Evolutionary conservation across 2,329 filamentous ascomycete genomes (phyloP).

Genomic region (Colletotrichum euphorbiae): DNA sequence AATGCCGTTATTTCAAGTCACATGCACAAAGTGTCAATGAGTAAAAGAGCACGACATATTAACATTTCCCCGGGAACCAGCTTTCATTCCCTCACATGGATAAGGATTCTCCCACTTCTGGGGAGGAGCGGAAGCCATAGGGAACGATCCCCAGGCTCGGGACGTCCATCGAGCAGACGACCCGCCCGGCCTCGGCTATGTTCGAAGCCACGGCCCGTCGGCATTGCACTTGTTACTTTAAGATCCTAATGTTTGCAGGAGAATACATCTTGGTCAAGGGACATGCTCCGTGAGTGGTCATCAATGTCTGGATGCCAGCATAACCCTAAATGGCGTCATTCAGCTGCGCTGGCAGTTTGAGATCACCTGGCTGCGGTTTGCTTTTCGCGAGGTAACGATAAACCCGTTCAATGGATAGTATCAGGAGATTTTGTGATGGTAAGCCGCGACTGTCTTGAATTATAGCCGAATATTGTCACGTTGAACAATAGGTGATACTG

Average conservation of each 20-base stretch:
- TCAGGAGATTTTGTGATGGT: background rate
- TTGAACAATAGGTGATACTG: background rate
- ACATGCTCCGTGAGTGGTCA: too few relatives aligned
- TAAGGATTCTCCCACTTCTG: background rate
- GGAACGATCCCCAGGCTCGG: background rate
- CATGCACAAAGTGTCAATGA: too few relatives aligned
- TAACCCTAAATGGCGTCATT: background rate
- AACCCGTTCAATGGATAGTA: fast-evolving
- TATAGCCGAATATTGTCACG: background rate
- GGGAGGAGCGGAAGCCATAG: background rate
- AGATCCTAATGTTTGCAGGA: too few relatives aligned
- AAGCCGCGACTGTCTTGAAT: conserved; percentile 2
- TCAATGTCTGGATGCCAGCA: too few relatives aligned
- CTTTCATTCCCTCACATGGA: too few relatives aligned
- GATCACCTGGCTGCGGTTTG: background rate
- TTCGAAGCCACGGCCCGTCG: conserved; percentile 13
- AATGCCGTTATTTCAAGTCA: too few relatives aligned
- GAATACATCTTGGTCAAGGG: too few relatives aligned
- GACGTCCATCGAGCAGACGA: background rate
- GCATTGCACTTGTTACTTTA: background rate
- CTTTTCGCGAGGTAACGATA: background rate
- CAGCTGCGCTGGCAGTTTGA: background rate
- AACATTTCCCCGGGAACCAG: too few relatives aligned
- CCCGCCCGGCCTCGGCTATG: background rate
- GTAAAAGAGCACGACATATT: too few relatives aligned